Percentiles rank a stretch among this genome's conserved stretches.
phyloP scores from a whole-genome alignment of 306 rosid genomes.

The Pterocarpus macrocarpus region DNA sequence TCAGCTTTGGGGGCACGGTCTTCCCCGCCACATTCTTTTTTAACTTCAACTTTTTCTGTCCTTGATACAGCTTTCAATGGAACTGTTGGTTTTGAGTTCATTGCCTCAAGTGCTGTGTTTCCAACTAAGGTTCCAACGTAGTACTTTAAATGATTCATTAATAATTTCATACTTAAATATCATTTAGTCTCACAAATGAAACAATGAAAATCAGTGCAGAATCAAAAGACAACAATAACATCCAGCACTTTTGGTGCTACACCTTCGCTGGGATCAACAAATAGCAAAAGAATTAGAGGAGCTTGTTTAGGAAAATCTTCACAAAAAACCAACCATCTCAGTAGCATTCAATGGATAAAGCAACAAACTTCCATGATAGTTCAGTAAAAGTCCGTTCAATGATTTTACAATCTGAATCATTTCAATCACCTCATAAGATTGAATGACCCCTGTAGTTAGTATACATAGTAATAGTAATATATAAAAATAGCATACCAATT shows the following conservation, averaged over 20 bases:
- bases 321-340: slow-evolving; percentile 38
- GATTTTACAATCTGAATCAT: slow-evolving; percentile 65
- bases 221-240: slow-evolving; percentile 2
- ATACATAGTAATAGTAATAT: slow-evolving; percentile 47
- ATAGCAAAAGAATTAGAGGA: slow-evolving; percentile 28
- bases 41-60: neutral
- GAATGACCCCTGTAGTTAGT: slow-evolving; percentile 65
- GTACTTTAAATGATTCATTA: neutral
- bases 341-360: slow-evolving; percentile 47
- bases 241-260: neutral
- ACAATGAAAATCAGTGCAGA: neutral
- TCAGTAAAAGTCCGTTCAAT: slow-evolving; percentile 52
- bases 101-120: neutral
- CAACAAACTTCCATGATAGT: slow-evolving; percentile 50
- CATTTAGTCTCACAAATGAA: neutral
- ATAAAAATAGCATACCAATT: slow-evolving; percentile 62
- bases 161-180: neutral
- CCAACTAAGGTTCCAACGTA: neutral
- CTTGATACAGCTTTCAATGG: neutral
- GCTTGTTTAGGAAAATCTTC: slow-evolving; percentile 30
- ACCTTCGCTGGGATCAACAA: neutral
- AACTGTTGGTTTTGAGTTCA: neutral
- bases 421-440: slow-evolving; percentile 61
- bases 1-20: neutral
- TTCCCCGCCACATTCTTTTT: neutral